Percentiles rank a stretch among this genome's conserved stretches.
These are phyloP conservation scores for Botrytis galanthina DNA, from an alignment of 2,329 filamentous ascomycete species.

Conservation along the genomic window DNA sequence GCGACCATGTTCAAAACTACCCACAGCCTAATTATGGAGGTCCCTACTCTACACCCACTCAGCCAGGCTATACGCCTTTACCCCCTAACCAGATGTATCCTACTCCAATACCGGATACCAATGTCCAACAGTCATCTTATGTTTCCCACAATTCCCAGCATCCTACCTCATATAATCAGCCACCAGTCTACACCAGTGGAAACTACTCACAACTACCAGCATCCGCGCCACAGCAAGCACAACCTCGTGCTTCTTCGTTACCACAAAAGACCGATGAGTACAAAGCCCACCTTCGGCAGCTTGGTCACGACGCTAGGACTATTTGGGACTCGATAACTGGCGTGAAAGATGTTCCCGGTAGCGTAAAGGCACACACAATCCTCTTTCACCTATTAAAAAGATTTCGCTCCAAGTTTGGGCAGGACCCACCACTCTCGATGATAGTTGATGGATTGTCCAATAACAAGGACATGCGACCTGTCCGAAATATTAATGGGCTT, in stretches of 20 bases:
- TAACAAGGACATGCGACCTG: slow-evolving; percentile 54
- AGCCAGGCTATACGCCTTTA: slow-evolving; percentile 28
- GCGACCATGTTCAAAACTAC: slow-evolving; percentile 31
- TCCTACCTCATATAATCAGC: slow-evolving; percentile 28
- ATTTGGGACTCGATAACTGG: slow-evolving; percentile 61
- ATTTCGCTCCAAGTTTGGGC: slow-evolving; percentile 56
- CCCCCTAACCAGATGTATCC: slow-evolving; percentile 28
- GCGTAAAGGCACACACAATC: slow-evolving; percentile 61
- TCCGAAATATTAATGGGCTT: slow-evolving; percentile 54
- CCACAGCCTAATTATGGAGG: slow-evolving; percentile 32
- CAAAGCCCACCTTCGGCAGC: slow-evolving; percentile 48
- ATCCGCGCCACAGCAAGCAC: slow-evolving; percentile 20
- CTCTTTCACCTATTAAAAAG: slow-evolving; percentile 60
- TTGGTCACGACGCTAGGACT: slow-evolving; percentile 56
- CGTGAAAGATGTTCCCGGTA: slow-evolving; percentile 60
- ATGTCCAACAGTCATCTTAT: slow-evolving; percentile 28
- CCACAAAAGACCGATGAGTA: slow-evolving; percentile 45
- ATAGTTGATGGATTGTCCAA: slow-evolving; percentile 59
- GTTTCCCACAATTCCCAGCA: slow-evolving; percentile 27
- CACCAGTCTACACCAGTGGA: slow-evolving; percentile 30
- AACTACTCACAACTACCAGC: not conserved
- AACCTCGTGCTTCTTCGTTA: slow-evolving; percentile 18
- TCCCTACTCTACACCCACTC: slow-evolving; percentile 27
- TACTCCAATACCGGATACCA: slow-evolving; percentile 24
- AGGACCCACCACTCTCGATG: slow-evolving; percentile 55